Base-by-base conservation (phyloP, 192 early-diverging fungal species). In the Entophlyctis helioformis region DNA sequence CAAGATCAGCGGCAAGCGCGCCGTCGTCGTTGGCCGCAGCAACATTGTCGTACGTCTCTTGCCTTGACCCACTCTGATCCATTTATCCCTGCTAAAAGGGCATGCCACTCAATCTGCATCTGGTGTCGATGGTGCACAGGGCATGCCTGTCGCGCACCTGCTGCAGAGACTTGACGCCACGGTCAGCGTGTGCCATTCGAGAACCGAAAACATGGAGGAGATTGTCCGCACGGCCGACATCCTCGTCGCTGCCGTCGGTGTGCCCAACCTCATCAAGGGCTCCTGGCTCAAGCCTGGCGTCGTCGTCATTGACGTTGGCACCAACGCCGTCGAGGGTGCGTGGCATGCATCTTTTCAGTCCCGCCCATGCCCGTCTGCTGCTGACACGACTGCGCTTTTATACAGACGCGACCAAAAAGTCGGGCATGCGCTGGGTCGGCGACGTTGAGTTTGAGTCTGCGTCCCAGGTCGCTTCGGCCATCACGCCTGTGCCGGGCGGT, bases 401-500 rank as follows among this genome's bases (percentile, higher is more conserved):
- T 19, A 9, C 43, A 75, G 95, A 98, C 56, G 35, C 72, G 1
- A 79, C 89, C 25, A 92, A 90, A 59, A 94, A 92, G 68, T 72
- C 83, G 25, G 95, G 95, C 21, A 67, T 81, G 32, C 79, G 88
- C 45, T 85, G 79, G 73, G 92, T 92, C 19, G 95, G 95, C 44
- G 95, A 98, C 59, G 92, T 96, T 26, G 86, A 94, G 27, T 93
- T 72, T 50, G 70, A 80, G 1, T 61, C 53, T 3, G 89, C 86
- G 5, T 58, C 55, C 12, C 31, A 73, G 32, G 74, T 83, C 3
- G 93, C 91, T 0, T 69, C 80, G 15, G 71, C 76, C 33, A 89
- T 96, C 55, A 96, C 93, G 9, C 91, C 95, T 1, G 95, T 98
- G 37, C 95, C 95, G 31, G 93, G 94, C 26, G 94, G 95, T 31